Evolutionary conservation across 192 early-diverging fungal genomes (phyloP), one percentile per base, ranked within the genome.

Genomic region (Obelidium mucronatum): DNA sequence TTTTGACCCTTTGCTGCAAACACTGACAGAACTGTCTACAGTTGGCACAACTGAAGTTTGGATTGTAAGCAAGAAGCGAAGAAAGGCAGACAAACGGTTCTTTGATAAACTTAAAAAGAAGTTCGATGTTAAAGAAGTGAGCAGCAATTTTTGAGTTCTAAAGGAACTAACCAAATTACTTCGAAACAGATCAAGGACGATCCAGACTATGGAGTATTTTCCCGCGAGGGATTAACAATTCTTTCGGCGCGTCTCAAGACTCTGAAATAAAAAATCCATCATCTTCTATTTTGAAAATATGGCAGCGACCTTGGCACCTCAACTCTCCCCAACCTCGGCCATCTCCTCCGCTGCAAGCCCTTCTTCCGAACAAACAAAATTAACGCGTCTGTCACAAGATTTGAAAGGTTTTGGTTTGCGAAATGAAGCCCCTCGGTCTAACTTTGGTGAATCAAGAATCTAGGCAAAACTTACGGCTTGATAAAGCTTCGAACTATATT

Each of bases 1-100:
- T 0, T 87, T 87, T 69, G 76, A 80, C 31, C 82, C 84, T 3
- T 63, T 87, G 33, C 65, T 87, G 5, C 76, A 84, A 59, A 80
- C 86, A 1, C 60, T 87, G 4, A 4, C 78, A 0, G 64, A 79
- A 31, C 70, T 86, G 1, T 78, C 80, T 1, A 62, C 65, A 26
- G 48, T 26, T n/a, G 69, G 74, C 3, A 54, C 74, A 3, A 82
- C 82, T 2, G 67, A 79, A 58, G 77, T 86, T 24, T 78, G 78
- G 11, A 75, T 87, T 36, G 74, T 73, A 3, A 82, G 79, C 24
- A 79, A 80, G 31, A 79, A 81, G 67, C 36, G 86, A 63, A 75
- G 86, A 74, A 86, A 86, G 59, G 86, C 86, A 17, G 86, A 87
- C 40, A 87, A 87, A 60, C 69, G 82, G 37, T 87, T 87, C 72